Conservation (phyloP, 1,284 basidiomycete genomes). For the Pascua guehoae region DNA sequence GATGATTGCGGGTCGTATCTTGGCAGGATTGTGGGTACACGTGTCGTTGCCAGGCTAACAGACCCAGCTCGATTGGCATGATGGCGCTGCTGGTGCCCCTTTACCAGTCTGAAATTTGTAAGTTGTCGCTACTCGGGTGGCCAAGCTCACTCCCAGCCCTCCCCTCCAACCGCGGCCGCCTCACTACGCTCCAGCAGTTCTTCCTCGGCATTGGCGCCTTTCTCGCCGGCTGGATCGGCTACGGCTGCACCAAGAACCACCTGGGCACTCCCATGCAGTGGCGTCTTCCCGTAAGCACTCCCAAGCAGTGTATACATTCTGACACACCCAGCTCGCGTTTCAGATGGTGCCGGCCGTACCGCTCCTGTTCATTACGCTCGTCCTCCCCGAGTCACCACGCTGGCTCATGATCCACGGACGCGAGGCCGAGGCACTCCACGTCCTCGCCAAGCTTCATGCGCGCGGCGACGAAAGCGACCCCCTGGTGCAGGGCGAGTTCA, state of each 20-base stretch:
- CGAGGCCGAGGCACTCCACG: conserved; percentile 53
- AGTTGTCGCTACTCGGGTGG: too few relatives aligned
- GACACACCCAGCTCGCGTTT: neutral
- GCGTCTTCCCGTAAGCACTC: too few relatives aligned
- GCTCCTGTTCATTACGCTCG: neutral
- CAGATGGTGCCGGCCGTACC: neutral
- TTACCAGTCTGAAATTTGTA: conserved; percentile 57
- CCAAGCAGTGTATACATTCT: neutral
- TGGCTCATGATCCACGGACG: conserved; percentile 60
- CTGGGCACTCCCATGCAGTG: neutral
- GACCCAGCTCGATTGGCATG: conserved; percentile 52
- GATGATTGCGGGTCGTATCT: conserved; percentile 63
- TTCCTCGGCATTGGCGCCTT: conserved; percentile 54
- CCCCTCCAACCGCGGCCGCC: conserved; percentile 59
- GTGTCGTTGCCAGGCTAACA: too few relatives aligned
- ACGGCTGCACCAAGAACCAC: conserved; percentile 3
- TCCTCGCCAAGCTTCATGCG: conserved; percentile 64
- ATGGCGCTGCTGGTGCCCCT: conserved; percentile 55
- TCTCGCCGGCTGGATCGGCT: neutral
- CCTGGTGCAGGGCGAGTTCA: conserved; percentile 37
- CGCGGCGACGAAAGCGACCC: conserved; percentile 42
- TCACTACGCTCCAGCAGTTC: conserved; percentile 62
- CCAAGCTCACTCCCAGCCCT: conserved; percentile 44
- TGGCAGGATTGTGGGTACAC: conserved; percentile 49
- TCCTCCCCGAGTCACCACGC: conserved; percentile 63